Conservation (phyloP, 225 moss, liverwort and hornwort species). For the Anthoceros angustus region DNA sequence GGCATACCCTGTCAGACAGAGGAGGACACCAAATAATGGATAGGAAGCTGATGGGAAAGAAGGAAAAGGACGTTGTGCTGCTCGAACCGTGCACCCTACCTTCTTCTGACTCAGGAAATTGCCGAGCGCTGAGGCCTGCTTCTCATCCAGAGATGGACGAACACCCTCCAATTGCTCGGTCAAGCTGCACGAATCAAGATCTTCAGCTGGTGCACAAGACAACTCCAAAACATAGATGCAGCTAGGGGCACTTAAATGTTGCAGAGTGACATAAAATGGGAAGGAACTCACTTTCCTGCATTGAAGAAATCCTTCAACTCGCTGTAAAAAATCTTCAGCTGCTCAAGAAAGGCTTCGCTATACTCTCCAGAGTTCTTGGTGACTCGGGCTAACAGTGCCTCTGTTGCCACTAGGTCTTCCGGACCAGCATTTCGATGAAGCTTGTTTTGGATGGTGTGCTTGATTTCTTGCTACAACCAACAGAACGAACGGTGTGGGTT, state of each 20-base stretch:
- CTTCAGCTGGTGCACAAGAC: too few species aligned
- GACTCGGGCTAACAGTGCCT: constrained; percentile 61
- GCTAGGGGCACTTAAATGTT: background rate
- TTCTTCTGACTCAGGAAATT: constrained; percentile 49
- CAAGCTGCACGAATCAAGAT: constrained; percentile 32
- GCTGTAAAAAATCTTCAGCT: constrained; percentile 57
- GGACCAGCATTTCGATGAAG: constrained; percentile 92
- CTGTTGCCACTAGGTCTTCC: constrained; percentile 85
- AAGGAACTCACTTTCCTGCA: constrained; percentile 34
- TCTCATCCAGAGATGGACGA: constrained; percentile 46
- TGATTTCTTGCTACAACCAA: constrained; percentile 47
- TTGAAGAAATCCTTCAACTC: constrained; percentile 97
- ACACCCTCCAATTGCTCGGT: constrained; percentile 80
- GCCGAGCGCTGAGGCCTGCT: constrained; percentile 31
- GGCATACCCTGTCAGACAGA: background rate
- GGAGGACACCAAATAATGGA: background rate
- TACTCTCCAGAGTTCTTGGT: constrained; percentile 58
- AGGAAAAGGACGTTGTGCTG: background rate
- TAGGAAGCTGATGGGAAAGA: background rate
- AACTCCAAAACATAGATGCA: background rate
- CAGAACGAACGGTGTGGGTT: background rate
- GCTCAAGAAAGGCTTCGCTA: constrained; percentile 61
- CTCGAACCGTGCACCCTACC: constrained; percentile 8
- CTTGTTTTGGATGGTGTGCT: constrained; percentile 94
- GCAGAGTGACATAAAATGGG: background rate